phyloP scores from a whole-genome alignment of 441 rosid genomes.

The Raphanus hybrid region DNA sequence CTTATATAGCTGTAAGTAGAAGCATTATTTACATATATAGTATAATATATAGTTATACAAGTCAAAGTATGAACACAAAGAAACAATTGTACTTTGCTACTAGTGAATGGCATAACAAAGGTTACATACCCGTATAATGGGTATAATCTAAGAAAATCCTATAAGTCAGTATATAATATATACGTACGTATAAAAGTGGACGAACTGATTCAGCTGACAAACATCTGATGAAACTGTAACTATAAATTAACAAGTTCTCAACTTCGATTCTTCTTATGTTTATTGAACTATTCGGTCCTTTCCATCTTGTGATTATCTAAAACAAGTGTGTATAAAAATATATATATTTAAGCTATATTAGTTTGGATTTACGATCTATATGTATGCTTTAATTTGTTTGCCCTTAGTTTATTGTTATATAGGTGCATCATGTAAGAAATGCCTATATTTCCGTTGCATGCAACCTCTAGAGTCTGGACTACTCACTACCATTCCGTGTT shows the following conservation, averaged over 20 bases:
- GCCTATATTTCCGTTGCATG: constrained; percentile 6
- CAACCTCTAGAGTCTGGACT: constrained; percentile 1
- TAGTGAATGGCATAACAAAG: constrained; percentile 11
- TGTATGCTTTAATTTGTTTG: neutral
- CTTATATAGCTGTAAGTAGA: constrained; percentile 26
- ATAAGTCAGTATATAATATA: neutral
- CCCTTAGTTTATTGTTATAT: neutral
- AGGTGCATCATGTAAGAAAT: constrained; percentile 12
- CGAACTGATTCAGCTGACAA: neutral
- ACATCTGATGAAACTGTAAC: neutral
- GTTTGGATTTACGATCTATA: neutral
- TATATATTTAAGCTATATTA: neutral
- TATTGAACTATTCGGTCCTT: neutral
- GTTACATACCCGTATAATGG: neutral
- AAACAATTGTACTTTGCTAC: constrained; percentile 7
- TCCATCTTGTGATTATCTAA: neutral
- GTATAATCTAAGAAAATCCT: neutral
- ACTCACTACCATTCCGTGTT: neutral
- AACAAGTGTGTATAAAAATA: neutral
- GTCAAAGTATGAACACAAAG: constrained; percentile 20
- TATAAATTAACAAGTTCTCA: neutral
- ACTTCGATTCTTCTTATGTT: neutral
- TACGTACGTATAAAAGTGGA: neutral
- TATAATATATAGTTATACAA: constrained; percentile 5
- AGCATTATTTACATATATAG: neutral